Evolutionary conservation across 148 eudicot species (phyloP).

Genomic region (Cornus suecica): DNA sequence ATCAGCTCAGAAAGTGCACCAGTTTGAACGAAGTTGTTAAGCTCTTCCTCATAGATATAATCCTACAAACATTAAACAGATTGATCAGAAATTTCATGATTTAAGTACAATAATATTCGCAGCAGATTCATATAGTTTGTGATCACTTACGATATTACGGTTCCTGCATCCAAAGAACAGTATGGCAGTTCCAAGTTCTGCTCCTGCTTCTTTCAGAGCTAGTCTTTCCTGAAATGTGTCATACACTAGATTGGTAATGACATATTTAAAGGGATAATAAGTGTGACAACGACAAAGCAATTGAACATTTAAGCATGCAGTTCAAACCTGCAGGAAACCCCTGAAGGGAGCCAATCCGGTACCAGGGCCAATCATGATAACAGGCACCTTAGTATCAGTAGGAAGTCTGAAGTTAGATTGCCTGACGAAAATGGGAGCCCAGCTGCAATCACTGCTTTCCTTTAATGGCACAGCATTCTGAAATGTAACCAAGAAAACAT

Average conservation of each 20-base stretch:
- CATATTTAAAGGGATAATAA: not conserved
- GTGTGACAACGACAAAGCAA: not conserved
- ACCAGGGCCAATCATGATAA: slow-evolving; percentile 97
- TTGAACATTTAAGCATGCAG: not conserved
- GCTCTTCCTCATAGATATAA: slow-evolving; percentile 83
- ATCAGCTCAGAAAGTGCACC: slow-evolving; percentile 81
- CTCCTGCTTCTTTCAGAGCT: slow-evolving; percentile 83
- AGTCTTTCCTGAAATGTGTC: slow-evolving; percentile 64
- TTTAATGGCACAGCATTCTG: slow-evolving; percentile 73
- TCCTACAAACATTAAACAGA: slow-evolving; percentile 42
- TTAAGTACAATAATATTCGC: no score
- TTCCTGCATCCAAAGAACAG: slow-evolving; percentile 93
- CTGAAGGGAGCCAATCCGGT: slow-evolving; percentile 99
- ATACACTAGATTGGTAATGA: not conserved
- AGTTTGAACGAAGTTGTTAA: slow-evolving; percentile 56
- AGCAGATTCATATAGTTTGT: not conserved
- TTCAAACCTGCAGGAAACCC: slow-evolving; percentile 88
- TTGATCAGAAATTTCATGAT: not conserved
- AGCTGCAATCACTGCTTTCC: slow-evolving; percentile 62
- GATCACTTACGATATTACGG: slow-evolving; percentile 52
- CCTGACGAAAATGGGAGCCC: slow-evolving; percentile 89
- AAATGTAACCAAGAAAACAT: slow-evolving; percentile 21
- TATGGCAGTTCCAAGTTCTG: slow-evolving; percentile 68
- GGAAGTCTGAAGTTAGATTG: slow-evolving; percentile 94
- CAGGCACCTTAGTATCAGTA: slow-evolving; percentile 65